Conservation (phyloP, 2,329 filamentous ascomycete genomes). For the Pyrenochaeta sp. region DNA sequence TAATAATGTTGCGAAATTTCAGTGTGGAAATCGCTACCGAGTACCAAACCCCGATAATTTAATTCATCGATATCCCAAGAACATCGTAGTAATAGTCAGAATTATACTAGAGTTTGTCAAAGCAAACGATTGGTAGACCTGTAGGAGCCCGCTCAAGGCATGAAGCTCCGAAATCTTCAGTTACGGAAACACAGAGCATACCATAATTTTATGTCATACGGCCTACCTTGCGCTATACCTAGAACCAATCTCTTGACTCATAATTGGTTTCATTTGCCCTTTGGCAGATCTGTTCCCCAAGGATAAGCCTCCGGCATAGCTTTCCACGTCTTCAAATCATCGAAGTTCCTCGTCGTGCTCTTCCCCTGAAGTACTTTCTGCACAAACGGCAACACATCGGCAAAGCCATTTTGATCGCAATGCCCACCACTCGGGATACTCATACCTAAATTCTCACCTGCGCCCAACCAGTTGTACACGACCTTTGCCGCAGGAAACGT, state of each 20-base stretch:
- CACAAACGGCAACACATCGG: slow-evolving; percentile 59
- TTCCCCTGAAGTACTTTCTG: slow-evolving; percentile 58
- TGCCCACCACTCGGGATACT: slow-evolving; percentile 58
- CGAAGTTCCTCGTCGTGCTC: slow-evolving; percentile 57
- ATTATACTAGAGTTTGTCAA: too few species aligned
- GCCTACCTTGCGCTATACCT: background rate
- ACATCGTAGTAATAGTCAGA: too few species aligned
- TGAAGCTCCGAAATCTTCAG: too few species aligned
- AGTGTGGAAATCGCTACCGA: too few species aligned
- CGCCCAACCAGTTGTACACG: slow-evolving; percentile 47
- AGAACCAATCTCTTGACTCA: background rate
- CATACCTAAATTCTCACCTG: slow-evolving; percentile 53
- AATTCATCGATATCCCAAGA: too few species aligned
- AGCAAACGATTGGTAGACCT: too few species aligned
- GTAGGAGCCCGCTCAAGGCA: background rate
- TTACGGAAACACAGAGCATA: background rate
- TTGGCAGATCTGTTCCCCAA: slow-evolving; percentile 48
- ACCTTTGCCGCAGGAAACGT: slow-evolving; percentile 46
- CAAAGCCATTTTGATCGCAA: slow-evolving; percentile 59
- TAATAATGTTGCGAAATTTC: too few species aligned
- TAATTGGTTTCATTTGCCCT: slow-evolving; percentile 4
- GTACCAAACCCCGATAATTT: too few species aligned
- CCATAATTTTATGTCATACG: background rate
- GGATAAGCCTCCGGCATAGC: slow-evolving; percentile 58
- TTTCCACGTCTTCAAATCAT: slow-evolving; percentile 55